phyloP scores from a whole-genome alignment of 2,329 filamentous ascomycete genomes.

The Verticillium albo-atrum region DNA sequence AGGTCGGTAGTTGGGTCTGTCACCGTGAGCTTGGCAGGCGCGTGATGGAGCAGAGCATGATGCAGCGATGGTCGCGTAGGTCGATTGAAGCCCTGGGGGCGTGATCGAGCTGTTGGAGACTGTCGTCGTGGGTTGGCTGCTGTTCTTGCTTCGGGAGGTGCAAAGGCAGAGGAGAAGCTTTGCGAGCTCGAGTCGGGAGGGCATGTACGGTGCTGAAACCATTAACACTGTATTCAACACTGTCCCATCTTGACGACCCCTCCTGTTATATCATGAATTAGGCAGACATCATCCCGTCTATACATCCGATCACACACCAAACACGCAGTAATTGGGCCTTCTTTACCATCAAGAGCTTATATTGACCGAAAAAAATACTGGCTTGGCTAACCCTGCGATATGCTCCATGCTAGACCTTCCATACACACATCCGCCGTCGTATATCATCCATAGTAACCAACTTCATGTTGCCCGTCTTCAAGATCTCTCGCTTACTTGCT shows the following conservation, averaged over 20 bases:
- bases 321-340: no score
- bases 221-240: neutral
- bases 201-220: neutral
- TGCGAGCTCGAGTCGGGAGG: neutral
- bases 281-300: no score
- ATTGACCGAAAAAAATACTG: neutral
- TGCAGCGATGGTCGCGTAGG: constrained; percentile 2
- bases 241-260: no score
- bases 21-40: constrained; percentile 8
- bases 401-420: neutral
- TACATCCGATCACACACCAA: no score
- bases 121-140: neutral
- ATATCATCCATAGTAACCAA: no score
- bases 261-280: no score
- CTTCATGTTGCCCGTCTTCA: no score
- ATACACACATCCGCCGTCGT: no score
- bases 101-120: neutral
- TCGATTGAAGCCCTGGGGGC: neutral
- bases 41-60: constrained; percentile 7
- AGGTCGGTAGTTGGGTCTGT: constrained; percentile 4
- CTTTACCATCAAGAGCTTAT: no score
- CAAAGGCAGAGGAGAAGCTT: neutral
- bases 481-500: constrained; percentile 1
- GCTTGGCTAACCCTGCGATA: neutral
- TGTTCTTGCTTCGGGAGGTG: neutral